These are phyloP conservation scores for Cordyceps javanica DNA, from an alignment of 2,329 filamentous ascomycete species.

Conservation along the genomic window DNA sequence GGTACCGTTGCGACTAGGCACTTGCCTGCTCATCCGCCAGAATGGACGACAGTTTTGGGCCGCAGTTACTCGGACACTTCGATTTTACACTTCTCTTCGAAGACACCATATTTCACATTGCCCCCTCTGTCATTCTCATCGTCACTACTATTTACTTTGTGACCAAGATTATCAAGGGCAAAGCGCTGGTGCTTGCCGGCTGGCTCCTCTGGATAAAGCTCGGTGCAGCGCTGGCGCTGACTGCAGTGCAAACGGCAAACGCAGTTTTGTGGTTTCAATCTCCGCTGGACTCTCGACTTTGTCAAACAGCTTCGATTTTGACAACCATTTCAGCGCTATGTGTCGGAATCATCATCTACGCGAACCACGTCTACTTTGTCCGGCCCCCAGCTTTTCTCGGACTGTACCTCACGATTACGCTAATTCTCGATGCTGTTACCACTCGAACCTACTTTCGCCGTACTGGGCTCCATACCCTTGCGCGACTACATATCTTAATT, in stretches of 20 bases:
- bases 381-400: conserved; percentile 27
- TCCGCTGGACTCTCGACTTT: conserved; percentile 17
- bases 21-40: no score
- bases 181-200: neutral
- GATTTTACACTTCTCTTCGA: neutral
- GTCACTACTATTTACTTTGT: neutral
- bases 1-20: no score
- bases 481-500: conserved; percentile 20
- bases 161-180: neutral
- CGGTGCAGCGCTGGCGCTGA: neutral
- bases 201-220: conserved; percentile 19
- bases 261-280: conserved; percentile 21
- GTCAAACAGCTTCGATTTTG: conserved; percentile 21
- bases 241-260: conserved; percentile 18
- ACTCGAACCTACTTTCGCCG: conserved; percentile 28
- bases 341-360: conserved; percentile 24
- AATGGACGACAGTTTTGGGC: neutral
- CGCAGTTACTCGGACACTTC: neutral
- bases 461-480: conserved; percentile 18
- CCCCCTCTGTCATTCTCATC: neutral
- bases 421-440: conserved; percentile 27
- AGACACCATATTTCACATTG: neutral
- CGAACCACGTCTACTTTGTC: conserved; percentile 26
- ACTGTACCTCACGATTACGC: conserved; percentile 25
- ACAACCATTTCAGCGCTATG: conserved; percentile 22